These are phyloP conservation scores for Pichia phayaonensis DNA, from an alignment of 805 yeast species.

Conservation along the genomic window DNA sequence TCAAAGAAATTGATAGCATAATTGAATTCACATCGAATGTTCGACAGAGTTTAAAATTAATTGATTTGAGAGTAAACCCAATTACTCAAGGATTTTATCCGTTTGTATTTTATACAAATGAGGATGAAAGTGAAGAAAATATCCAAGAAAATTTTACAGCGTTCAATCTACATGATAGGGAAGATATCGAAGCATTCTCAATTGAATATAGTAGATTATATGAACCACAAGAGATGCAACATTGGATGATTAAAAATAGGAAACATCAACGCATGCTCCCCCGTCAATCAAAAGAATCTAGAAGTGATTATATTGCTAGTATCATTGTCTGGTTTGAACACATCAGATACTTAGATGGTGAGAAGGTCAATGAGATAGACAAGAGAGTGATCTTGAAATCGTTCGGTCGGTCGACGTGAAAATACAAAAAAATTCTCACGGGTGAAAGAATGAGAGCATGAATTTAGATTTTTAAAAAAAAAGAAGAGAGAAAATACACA, in stretches of 20 bases:
- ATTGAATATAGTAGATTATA: constrained; percentile 38
- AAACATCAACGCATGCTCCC: constrained; percentile 1
- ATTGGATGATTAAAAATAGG: constrained; percentile 37
- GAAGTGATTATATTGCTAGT: constrained; percentile 14
- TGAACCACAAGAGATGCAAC: constrained; percentile 23
- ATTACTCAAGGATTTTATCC: constrained; percentile 42
- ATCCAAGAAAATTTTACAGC: constrained; percentile 17
- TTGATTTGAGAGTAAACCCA: constrained; percentile 46
- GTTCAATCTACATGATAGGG: constrained; percentile 38
- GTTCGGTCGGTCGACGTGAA: constrained; percentile 4
- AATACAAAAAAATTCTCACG: not conserved
- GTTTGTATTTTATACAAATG: constrained; percentile 43
- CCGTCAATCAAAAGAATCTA: not conserved
- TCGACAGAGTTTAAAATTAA: constrained; percentile 28
- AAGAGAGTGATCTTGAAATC: not conserved
- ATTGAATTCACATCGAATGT: constrained; percentile 24
- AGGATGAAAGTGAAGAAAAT: constrained; percentile 7
- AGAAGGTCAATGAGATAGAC: constrained; percentile 9
- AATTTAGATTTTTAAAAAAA: not conserved
- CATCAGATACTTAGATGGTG: constrained; percentile 24
- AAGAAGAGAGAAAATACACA: not conserved
- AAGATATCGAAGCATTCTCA: constrained; percentile 46
- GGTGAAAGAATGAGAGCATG: not conserved
- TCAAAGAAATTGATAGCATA: constrained; percentile 30
- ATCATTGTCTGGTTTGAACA: constrained; percentile 23